These are phyloP conservation scores for Akanthomyces dipterigenus DNA, from an alignment of 2,329 filamentous ascomycete genomes.

Conservation along the genomic window DNA sequence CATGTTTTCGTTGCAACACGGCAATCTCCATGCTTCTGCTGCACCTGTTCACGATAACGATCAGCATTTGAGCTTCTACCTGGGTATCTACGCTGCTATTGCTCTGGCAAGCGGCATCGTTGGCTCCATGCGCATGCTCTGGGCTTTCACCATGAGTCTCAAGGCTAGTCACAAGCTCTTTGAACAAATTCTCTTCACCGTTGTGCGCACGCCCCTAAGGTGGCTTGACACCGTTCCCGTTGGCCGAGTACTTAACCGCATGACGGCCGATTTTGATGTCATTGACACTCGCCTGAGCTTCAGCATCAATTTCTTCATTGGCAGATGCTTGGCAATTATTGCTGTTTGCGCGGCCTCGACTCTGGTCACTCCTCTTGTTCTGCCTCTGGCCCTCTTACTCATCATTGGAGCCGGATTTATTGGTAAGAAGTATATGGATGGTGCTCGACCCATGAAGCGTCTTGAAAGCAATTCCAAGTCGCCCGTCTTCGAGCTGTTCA, in stretches of 20 bases:
- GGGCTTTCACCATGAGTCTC: constrained; percentile 58
- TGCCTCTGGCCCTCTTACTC: constrained; percentile 54
- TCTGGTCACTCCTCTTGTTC: constrained; percentile 61
- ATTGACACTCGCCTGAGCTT: constrained; percentile 62
- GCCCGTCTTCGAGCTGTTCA: constrained; percentile 75
- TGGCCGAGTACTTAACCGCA: constrained; percentile 69
- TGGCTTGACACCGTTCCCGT: constrained; percentile 77
- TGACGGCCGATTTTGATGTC: constrained; percentile 69
- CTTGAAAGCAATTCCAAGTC: constrained; percentile 72
- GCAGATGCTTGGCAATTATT: constrained; percentile 54
- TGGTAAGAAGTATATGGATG: constrained; percentile 58
- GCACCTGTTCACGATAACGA: constrained; percentile 23
- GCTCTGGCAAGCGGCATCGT: constrained; percentile 50
- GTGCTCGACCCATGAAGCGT: constrained; percentile 67
- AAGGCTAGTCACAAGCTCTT: constrained; percentile 64
- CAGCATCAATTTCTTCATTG: constrained; percentile 54
- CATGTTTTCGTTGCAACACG: constrained; percentile 40
- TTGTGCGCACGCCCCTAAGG: constrained; percentile 66
- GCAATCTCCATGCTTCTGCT: constrained; percentile 33
- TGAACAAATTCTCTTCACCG: constrained; percentile 55
- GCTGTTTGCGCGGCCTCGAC: constrained; percentile 61
- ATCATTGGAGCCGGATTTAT: constrained; percentile 51
- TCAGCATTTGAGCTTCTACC: constrained; percentile 52
- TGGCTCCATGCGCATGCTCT: constrained; percentile 56
- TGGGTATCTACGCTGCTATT: constrained; percentile 59